Evolutionary conservation across 2,329 filamentous ascomycete genomes (phyloP).

Genomic region (Fusarium nelsonii): DNA sequence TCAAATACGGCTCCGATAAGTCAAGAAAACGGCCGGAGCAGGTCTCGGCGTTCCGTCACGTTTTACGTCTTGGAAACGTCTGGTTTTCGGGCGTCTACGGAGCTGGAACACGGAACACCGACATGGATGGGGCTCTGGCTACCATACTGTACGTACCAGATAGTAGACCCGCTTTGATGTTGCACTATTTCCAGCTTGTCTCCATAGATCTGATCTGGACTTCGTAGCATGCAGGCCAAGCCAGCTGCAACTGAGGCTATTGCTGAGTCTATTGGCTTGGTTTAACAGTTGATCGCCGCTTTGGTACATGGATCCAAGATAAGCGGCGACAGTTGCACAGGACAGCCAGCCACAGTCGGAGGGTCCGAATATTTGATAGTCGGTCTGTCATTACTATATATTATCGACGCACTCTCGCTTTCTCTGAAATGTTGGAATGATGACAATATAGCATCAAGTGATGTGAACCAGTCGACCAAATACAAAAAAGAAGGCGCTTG

Average conservation of each 20-base stretch:
- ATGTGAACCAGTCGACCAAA: neutral
- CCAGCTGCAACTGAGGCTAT: neutral
- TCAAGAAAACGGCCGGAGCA: slow-evolving; percentile 31
- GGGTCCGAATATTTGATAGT: neutral
- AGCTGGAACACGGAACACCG: slow-evolving; percentile 14
- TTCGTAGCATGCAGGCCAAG: slow-evolving; percentile 13
- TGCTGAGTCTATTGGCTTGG: slow-evolving; percentile 32
- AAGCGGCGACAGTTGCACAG: slow-evolving; percentile 4
- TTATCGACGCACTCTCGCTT: slow-evolving; percentile 4
- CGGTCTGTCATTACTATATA: slow-evolving; percentile 1
- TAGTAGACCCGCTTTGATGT: slow-evolving; percentile 14
- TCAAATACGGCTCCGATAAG: slow-evolving; percentile 23
- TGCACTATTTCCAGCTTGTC: neutral
- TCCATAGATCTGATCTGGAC: slow-evolving; percentile 16
- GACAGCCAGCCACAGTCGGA: slow-evolving; percentile 16
- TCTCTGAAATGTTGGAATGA: neutral
- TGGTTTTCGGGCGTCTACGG: slow-evolving; percentile 42
- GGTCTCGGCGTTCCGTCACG: slow-evolving; percentile 17
- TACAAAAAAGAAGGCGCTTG: neutral
- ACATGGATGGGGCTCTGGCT: neutral
- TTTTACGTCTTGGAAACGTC: slow-evolving; percentile 13
- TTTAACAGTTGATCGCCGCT: neutral
- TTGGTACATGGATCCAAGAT: slow-evolving; percentile 9
- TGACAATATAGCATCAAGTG: slow-evolving; percentile 13
- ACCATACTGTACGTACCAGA: neutral